These are phyloP conservation scores for Amanita exitialis DNA, from an alignment of 768 basidiomycete species.

Conservation along the genomic window DNA sequence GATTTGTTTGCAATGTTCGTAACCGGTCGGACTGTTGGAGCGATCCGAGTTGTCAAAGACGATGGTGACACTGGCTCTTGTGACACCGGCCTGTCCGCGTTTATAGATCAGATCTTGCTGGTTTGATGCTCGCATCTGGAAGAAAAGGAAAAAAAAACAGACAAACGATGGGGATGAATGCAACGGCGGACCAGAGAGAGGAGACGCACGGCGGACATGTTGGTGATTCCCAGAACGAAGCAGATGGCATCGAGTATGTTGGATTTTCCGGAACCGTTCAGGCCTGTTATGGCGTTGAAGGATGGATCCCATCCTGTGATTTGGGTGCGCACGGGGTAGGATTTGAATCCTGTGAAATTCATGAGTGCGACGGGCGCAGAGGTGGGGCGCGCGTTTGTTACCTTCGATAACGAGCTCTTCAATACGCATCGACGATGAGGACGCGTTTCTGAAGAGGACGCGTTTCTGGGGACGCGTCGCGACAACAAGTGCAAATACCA, in stretches of 20 bases:
- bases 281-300: constrained; percentile 97
- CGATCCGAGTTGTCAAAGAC: constrained; percentile 97
- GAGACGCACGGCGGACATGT: constrained; percentile 74
- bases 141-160: no score
- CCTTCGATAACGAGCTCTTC: constrained; percentile 95
- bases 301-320: constrained; percentile 96
- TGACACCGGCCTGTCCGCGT: constrained; percentile 93
- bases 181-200: neutral
- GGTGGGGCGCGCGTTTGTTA: constrained; percentile 13
- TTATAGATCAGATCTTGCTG: constrained; percentile 99
- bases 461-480: constrained; percentile 8
- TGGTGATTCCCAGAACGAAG: constrained; percentile 96
- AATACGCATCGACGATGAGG: constrained; percentile 93
- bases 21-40: constrained; percentile 72
- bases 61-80: constrained; percentile 95
- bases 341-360: constrained; percentile 74
- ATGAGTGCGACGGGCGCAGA: neutral
- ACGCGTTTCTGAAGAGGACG: no score
- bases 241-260: constrained; percentile 99
- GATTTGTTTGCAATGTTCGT: constrained; percentile 75
- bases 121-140: constrained; percentile 87
- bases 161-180: constrained; percentile 10
- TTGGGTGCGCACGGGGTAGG: constrained; percentile 91
- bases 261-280: constrained; percentile 95
- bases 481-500: constrained; percentile 5